These are phyloP conservation scores for Dryas alaskensis DNA, from an alignment of 306 rosid species.

Conservation along the genomic window DNA sequence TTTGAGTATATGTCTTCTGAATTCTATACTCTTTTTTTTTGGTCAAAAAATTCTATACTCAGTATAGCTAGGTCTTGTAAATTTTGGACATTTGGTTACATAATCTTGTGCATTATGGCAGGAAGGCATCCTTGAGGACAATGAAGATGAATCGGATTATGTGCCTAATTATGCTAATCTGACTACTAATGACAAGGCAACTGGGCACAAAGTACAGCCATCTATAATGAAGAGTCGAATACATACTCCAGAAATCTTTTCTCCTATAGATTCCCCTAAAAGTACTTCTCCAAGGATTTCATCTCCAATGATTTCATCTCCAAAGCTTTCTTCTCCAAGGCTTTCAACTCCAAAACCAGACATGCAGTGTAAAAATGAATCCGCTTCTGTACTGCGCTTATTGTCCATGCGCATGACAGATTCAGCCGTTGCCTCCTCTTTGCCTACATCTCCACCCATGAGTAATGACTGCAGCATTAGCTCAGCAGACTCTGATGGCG, in stretches of 20 bases:
- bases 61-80: slow-evolving; percentile 14
- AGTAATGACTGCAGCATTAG: slow-evolving; percentile 51
- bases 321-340: slow-evolving; percentile 6
- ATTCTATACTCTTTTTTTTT: neutral
- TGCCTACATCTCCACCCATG: slow-evolving; percentile 47
- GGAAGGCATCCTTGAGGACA: slow-evolving; percentile 56
- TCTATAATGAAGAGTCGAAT: slow-evolving; percentile 41
- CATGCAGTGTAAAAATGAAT: slow-evolving; percentile 32
- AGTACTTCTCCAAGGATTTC: slow-evolving; percentile 30
- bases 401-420: slow-evolving; percentile 43
- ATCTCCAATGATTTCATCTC: slow-evolving; percentile 35
- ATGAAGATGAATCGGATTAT: slow-evolving; percentile 54
- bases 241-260: slow-evolving; percentile 50
- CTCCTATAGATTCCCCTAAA: slow-evolving; percentile 67
- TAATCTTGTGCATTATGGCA: slow-evolving; percentile 37
- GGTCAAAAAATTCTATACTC: neutral
- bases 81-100: neutral
- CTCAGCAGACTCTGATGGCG: slow-evolving; percentile 57
- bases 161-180: slow-evolving; percentile 46
- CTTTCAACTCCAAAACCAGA: slow-evolving; percentile 30
- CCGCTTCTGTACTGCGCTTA: slow-evolving; percentile 46
- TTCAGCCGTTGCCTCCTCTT: slow-evolving; percentile 42
- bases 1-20: neutral
- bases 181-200: slow-evolving; percentile 43
- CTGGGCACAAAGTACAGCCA: slow-evolving; percentile 29